phyloP scores from a whole-genome alignment of 2,329 filamentous ascomycete genomes.

The Polytolypa hystricis region DNA sequence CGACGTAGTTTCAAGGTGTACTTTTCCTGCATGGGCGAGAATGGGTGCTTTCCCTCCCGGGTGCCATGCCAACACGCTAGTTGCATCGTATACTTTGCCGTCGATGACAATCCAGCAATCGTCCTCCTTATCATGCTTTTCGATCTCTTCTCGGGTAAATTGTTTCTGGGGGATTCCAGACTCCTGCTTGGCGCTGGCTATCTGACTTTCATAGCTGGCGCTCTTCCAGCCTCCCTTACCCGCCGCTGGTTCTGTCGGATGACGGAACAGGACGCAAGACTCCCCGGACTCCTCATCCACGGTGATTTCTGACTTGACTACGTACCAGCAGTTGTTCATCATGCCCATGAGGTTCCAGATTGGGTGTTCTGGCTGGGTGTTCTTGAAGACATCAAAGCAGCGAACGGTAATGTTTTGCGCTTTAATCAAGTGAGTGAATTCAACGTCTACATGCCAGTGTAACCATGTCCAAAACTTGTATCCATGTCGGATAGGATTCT shows the following conservation, averaged over 20 bases:
- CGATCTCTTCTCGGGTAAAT: conserved; percentile 44
- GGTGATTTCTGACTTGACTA: conserved; percentile 31
- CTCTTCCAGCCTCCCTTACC: conserved; percentile 43
- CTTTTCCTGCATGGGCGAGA: conserved; percentile 39
- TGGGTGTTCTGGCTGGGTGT: conserved; percentile 37
- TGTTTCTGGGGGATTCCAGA: conserved; percentile 38
- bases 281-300: conserved; percentile 22
- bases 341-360: conserved; percentile 43
- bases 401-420: conserved; percentile 36
- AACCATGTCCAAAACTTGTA: conserved; percentile 46
- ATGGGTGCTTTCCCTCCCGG: conserved; percentile 40
- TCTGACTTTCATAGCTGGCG: conserved; percentile 34
- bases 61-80: conserved; percentile 39
- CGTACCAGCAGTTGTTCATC: conserved; percentile 47
- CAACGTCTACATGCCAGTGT: conserved; percentile 42
- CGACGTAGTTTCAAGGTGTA: conserved; percentile 39
- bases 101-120: conserved; percentile 47
- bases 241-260: conserved; percentile 36
- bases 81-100: conserved; percentile 42
- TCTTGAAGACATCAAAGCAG: conserved; percentile 41
- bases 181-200: conserved; percentile 35
- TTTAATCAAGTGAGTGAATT: conserved; percentile 32
- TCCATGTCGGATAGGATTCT: conserved; percentile 40
- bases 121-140: conserved; percentile 38
- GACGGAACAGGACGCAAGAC: conserved; percentile 33